phyloP scores from a whole-genome alignment of 345 rosid genomes.

The Syzygium jambos region DNA sequence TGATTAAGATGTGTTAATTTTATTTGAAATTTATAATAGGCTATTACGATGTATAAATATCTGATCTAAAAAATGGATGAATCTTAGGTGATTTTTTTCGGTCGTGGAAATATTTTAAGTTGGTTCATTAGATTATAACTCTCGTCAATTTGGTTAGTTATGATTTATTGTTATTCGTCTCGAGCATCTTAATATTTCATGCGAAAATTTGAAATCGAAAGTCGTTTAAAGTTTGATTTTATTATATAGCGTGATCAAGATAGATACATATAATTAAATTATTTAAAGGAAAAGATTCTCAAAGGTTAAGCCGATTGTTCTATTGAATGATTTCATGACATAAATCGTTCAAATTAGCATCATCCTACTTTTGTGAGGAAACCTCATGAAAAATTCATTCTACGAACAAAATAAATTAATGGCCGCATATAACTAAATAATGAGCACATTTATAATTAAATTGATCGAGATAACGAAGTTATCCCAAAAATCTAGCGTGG shows the following conservation, averaged over 20 bases:
- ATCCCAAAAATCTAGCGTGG: fast-evolving
- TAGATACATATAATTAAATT: fast-evolving
- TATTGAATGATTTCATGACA: not conserved
- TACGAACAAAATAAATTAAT: not conserved
- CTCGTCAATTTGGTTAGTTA: not conserved
- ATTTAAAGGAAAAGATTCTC: fast-evolving
- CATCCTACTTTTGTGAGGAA: not conserved
- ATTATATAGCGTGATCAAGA: not conserved
- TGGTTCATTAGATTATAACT: not conserved
- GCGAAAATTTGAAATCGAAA: not conserved
- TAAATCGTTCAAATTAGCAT: not conserved
- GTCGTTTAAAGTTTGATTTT: not conserved
- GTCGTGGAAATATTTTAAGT: fast-evolving
- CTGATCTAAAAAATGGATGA: not conserved
- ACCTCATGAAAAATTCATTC: not conserved
- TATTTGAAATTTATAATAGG: not conserved
- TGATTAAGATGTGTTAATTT: not conserved
- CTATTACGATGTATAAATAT: not conserved
- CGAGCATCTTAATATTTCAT: too few relatives aligned
- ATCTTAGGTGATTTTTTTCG: not conserved
- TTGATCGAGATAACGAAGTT: not conserved
- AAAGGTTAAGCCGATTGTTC: not conserved
- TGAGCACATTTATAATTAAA: not conserved
- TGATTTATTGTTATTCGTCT: not conserved
- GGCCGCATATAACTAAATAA: too few relatives aligned